Evolutionary conservation across 2,329 filamentous ascomycete species (phyloP), one percentile per base, ranked within the genome.

Genomic region (Anisogramma anomala): DNA sequence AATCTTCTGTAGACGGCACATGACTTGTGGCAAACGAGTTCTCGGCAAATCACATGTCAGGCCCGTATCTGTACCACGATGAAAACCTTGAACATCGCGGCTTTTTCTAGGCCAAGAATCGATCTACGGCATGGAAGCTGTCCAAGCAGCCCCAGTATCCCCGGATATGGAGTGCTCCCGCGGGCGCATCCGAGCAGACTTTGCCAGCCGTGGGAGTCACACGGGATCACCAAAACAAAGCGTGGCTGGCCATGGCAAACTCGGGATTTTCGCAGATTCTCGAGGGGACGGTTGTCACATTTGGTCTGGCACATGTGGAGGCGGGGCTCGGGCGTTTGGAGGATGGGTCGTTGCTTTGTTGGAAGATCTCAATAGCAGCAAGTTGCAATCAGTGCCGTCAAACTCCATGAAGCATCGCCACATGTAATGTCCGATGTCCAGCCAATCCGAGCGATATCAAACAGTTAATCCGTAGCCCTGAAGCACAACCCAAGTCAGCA

Each of bases 31-130:
- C 9, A 27, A 4, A 27, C 11, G 2, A 15, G 17, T 9, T 11
- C 4, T 7, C n/a, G 15, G 2, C 2, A n/a, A 17, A 27, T 5
- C 27, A 46, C 28, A 66, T 78, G 70, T 78, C 53, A 66, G 71
- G 66, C 73, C 72, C 71, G 74, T 77, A 78, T 78, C 74, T 78
- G 74, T 78, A 73, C 74, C 66, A 65, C 71, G 64, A 63, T 64
- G 66, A 61, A 60, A 52, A 52, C 55, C 72, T 77, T 60, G 59
- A 61, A 57, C 63, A 65, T 64, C 66, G 73, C 71, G 59, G 73
- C 72, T 77, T 77, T 75, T 74, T 68, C 63, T 66, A 69, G 69
- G 71, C 65, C 71, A 66, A 28, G 46, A 45, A 42, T 73, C 55
- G 57, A 73, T 77, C 67, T 77, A 62, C 72, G 73, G 72, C 73